phyloP scores from a whole-genome alignment of 1,139 yeast genomes.

The Pichiaceae sp. region DNA sequence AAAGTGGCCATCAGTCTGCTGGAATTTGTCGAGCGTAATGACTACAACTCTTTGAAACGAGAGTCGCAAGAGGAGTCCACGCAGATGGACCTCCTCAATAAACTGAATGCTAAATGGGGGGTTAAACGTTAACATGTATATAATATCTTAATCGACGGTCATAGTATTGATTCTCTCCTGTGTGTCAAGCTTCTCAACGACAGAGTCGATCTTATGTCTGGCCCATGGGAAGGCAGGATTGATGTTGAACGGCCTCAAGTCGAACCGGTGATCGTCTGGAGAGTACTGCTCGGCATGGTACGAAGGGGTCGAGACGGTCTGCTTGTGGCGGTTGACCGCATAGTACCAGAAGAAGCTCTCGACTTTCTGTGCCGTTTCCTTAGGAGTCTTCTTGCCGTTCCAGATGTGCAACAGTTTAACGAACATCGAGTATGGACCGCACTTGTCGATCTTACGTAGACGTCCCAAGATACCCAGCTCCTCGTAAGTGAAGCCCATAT shows the following conservation, averaged over 20 bases:
- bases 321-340: slow-evolving; percentile 92
- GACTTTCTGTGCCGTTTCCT: slow-evolving; percentile 84
- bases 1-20: slow-evolving; percentile 52
- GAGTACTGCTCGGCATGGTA: slow-evolving; percentile 97
- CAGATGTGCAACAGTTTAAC: slow-evolving; percentile 83
- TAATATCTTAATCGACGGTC: slow-evolving; percentile 32
- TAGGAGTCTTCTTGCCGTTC: slow-evolving; percentile 78
- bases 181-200: slow-evolving; percentile 47
- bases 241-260: slow-evolving; percentile 85
- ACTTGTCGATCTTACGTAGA: slow-evolving; percentile 81
- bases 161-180: slow-evolving; percentile 27
- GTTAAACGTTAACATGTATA: slow-evolving; percentile 26
- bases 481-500: slow-evolving; percentile 97
- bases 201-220: slow-evolving; percentile 73
- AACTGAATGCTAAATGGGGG: slow-evolving; percentile 44
- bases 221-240: slow-evolving; percentile 92
- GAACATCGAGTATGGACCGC: slow-evolving; percentile 96
- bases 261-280: slow-evolving; percentile 96
- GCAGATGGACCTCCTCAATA: slow-evolving; percentile 29
- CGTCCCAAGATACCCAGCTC: slow-evolving; percentile 90
- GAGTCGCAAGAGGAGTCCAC: slow-evolving; percentile 5
- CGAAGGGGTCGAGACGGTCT: slow-evolving; percentile 92
- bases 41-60: slow-evolving; percentile 11
- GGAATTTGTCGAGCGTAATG: slow-evolving; percentile 42
- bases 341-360: slow-evolving; percentile 87